These are phyloP conservation scores for Ogataea populi-albae DNA, from an alignment of 805 yeast species.

Conservation along the genomic window DNA sequence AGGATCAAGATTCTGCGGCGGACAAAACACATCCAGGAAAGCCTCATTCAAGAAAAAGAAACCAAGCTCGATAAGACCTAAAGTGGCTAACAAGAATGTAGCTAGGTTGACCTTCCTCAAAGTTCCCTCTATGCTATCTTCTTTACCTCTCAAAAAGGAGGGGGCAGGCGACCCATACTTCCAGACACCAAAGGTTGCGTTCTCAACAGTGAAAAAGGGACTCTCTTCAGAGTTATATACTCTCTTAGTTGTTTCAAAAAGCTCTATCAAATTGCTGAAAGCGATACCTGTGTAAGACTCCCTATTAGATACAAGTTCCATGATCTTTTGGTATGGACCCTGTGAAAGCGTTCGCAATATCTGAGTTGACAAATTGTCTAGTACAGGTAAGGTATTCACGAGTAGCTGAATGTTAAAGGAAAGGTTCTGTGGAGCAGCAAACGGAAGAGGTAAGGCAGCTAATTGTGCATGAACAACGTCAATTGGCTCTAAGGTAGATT, in stretches of 20 bases:
- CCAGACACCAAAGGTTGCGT: conserved; percentile 72
- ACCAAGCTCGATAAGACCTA: conserved; percentile 83
- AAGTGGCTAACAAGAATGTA: conserved; percentile 81
- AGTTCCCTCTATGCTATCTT: conserved; percentile 59
- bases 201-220: conserved; percentile 68
- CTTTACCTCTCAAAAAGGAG: conserved; percentile 53
- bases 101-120: conserved; percentile 83
- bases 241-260: conserved; percentile 74
- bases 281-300: conserved; percentile 63
- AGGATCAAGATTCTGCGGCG: conserved; percentile 57
- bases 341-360: conserved; percentile 67
- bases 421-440: conserved; percentile 53
- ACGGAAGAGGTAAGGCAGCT: conserved; percentile 57
- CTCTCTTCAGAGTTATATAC: conserved; percentile 65
- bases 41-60: conserved; percentile 81
- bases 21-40: conserved; percentile 85
- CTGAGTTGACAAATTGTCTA: conserved; percentile 83
- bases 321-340: conserved; percentile 72
- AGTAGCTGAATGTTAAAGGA: conserved; percentile 63
- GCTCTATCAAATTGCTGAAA: conserved; percentile 65
- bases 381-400: conserved; percentile 65
- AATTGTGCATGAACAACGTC: conserved; percentile 44
- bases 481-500: conserved; percentile 17
- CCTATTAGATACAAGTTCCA: conserved; percentile 63
- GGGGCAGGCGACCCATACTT: conserved; percentile 60